phyloP scores from a whole-genome alignment of 306 rosid species.

The Ormosia emarginata region DNA sequence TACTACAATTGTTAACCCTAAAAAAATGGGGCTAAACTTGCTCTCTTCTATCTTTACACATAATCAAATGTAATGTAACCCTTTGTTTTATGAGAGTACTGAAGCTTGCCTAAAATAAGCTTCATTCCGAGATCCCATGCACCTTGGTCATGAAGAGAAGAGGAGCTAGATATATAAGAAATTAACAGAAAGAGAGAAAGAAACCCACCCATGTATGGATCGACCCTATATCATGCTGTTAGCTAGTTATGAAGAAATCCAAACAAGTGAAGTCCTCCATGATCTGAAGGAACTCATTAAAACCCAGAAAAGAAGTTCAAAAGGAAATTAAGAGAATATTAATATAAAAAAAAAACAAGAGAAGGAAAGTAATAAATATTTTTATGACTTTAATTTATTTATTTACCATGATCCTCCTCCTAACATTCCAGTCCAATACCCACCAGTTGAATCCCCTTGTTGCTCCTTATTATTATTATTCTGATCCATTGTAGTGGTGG shows the following conservation, averaged over 20 bases:
- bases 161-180: conserved; percentile 13
- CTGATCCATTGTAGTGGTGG: conserved; percentile 20
- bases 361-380: neutral
- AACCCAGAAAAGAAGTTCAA: neutral
- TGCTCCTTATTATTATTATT: conserved; percentile 42
- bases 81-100: conserved; percentile 19
- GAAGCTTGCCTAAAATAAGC: conserved; percentile 58
- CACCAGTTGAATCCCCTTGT: conserved; percentile 57
- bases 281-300: conserved; percentile 22
- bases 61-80: conserved; percentile 5
- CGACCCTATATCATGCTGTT: conserved; percentile 30
- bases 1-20: conserved; percentile 29
- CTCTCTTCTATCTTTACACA: conserved; percentile 23
- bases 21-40: conserved; percentile 31
- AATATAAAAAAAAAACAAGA: neutral
- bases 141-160: conserved; percentile 25
- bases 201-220: conserved; percentile 28
- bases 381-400: neutral
- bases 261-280: conserved; percentile 2
- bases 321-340: neutral
- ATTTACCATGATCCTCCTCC: conserved; percentile 87
- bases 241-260: conserved; percentile 43
- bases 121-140: conserved; percentile 35
- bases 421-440: conserved; percentile 80
- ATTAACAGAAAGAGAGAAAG: conserved; percentile 1